Evolutionary conservation across 495 filamentous ascomycete genomes (phyloP).

Genomic region (Aspergillus indologenus): DNA sequence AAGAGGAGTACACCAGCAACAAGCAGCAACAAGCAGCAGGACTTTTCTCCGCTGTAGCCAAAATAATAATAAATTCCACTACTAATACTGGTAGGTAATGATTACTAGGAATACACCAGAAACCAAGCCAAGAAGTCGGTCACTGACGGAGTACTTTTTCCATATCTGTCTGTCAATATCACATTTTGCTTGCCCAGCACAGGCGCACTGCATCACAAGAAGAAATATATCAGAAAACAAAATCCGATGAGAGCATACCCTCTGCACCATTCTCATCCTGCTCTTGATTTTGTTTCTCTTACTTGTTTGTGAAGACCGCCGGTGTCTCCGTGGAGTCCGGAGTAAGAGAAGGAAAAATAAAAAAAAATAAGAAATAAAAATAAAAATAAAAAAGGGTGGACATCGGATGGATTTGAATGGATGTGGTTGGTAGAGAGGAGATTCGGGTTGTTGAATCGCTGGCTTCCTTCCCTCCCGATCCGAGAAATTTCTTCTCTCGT

Average conservation of each 20-base stretch:
- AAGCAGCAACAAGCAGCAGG: not conserved
- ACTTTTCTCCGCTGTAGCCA: not conserved
- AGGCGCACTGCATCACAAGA: not conserved
- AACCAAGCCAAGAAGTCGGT: not conserved
- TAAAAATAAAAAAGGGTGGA: constrained; percentile 15
- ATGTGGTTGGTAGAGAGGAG: constrained; percentile 16
- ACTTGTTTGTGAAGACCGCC: not conserved
- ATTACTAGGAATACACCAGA: not conserved
- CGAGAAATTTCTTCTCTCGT: constrained; percentile 17
- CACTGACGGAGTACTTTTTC: not conserved
- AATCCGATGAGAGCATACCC: not conserved
- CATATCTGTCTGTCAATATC: not conserved
- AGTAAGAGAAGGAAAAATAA: too few relatives aligned
- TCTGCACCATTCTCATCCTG: not conserved
- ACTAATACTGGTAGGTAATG: constrained; percentile 1
- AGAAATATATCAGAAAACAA: not conserved
- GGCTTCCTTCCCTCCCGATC: constrained; percentile 23
- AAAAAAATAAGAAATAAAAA: constrained; percentile 1
- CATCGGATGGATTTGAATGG: constrained; percentile 14
- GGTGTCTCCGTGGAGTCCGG: not conserved
- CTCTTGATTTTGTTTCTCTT: not conserved
- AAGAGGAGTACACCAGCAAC: not conserved
- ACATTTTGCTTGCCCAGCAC: not conserved
- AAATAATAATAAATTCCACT: not conserved
- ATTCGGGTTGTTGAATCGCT: constrained; percentile 24